These are phyloP conservation scores for Akanthomyces dipterigenus DNA, from an alignment of 2,329 filamentous ascomycete genomes.

Conservation along the genomic window DNA sequence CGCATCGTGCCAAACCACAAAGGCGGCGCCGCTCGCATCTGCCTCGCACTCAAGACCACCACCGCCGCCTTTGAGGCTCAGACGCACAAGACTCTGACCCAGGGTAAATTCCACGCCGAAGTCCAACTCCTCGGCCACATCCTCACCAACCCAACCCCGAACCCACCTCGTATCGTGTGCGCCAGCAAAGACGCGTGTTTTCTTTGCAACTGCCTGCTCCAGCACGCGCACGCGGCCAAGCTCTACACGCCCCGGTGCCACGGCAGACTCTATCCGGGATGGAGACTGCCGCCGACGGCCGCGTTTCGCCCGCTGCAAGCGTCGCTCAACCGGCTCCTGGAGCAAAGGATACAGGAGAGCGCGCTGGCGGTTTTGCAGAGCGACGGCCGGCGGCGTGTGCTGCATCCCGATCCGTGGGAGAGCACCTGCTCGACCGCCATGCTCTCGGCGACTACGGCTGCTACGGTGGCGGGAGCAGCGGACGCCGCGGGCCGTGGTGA, in stretches of 20 bases:
- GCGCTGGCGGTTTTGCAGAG: not conserved
- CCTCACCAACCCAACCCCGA: not conserved
- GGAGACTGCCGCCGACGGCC: not conserved
- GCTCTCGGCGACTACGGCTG: not conserved
- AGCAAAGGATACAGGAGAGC: not conserved
- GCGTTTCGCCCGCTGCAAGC: not conserved
- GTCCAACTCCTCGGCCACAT: not conserved
- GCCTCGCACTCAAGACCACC: not conserved
- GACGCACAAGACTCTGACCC: not conserved
- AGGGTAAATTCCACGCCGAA: constrained; percentile 7
- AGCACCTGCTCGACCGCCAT: not conserved
- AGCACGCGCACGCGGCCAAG: not conserved
- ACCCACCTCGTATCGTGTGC: not conserved
- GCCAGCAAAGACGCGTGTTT: constrained; percentile 6
- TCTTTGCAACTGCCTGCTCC: not conserved
- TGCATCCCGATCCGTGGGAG: not conserved
- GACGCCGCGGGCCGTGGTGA: not conserved
- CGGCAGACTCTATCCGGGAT: constrained; percentile 4
- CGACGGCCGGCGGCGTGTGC: too few relatives aligned
- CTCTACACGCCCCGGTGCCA: constrained; percentile 1
- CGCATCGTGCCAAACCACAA: not conserved
- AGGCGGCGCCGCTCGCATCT: not conserved
- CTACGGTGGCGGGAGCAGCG: not conserved
- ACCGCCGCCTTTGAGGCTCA: not conserved
- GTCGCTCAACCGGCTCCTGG: not conserved